A percentile compares a stretch with the other conserved stretches of the same genome.
Evolutionary conservation across 139 green algal species (phyloP).

Genomic region (Coelastrella sp.): DNA sequence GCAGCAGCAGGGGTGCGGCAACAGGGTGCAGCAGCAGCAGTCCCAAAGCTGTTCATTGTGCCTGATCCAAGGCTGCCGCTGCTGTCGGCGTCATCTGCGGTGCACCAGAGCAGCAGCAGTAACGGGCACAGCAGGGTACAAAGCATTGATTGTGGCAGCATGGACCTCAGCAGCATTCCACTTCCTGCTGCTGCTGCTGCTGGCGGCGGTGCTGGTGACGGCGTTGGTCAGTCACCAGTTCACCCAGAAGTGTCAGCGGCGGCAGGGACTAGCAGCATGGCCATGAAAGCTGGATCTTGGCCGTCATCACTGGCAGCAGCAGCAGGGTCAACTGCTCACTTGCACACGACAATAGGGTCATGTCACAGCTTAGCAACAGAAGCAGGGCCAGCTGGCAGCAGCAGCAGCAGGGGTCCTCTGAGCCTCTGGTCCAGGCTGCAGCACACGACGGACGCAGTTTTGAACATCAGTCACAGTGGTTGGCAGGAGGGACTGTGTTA

Average conservation of each 20-base stretch:
- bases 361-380: not conserved
- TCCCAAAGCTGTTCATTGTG: not conserved
- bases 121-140: not conserved
- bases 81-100: not conserved
- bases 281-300: not conserved
- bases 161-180: not conserved
- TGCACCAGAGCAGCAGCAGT: not conserved
- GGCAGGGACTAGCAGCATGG: not conserved
- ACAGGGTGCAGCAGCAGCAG: not conserved
- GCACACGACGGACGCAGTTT: not conserved
- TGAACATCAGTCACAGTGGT: constrained; percentile 15
- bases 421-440: not conserved
- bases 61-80: constrained; percentile 26
- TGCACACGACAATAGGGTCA: not conserved
- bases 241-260: not conserved
- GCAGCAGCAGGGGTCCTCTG: not conserved
- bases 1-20: not conserved
- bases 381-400: not conserved
- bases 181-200: not conserved
- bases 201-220: not conserved
- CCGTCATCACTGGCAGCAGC: not conserved
- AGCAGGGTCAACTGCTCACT: not conserved
- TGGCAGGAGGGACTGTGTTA: constrained; percentile 65
- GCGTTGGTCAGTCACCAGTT: not conserved
- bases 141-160: not conserved